phyloP scores from a whole-genome alignment of 164 flowering plant genomes.

The Paratinospora sagittata region DNA sequence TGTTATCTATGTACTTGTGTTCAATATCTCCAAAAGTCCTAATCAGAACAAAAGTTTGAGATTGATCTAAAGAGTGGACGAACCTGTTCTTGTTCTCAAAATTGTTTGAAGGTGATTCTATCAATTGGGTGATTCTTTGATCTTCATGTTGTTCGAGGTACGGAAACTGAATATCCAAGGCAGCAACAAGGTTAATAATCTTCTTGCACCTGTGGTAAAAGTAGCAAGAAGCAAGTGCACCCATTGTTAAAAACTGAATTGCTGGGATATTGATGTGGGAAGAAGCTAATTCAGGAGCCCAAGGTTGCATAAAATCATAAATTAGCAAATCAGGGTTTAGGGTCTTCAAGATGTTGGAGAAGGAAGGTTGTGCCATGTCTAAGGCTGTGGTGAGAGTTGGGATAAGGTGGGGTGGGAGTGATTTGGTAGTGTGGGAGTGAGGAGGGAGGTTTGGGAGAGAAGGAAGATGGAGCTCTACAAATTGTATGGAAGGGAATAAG shows the following conservation, averaged over 20 bases:
- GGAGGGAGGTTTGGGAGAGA: conserved; percentile 28
- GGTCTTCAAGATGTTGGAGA: conserved; percentile 21
- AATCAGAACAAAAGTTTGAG: conserved; percentile 14
- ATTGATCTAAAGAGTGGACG: conserved; percentile 3
- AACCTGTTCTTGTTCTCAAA: background rate
- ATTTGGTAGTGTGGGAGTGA: conserved; percentile 22
- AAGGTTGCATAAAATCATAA: conserved; percentile 29
- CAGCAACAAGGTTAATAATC: background rate
- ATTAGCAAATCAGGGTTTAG: conserved; percentile 22
- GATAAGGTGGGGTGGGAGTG: conserved; percentile 34
- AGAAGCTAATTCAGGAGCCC: conserved; percentile 25
- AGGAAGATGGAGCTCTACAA: conserved; percentile 21
- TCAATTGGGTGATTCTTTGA: background rate
- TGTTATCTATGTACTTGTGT: conserved; percentile 22
- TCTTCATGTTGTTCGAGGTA: conserved; percentile 10
- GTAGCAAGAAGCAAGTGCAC: conserved; percentile 13
- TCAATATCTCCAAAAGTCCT: conserved; percentile 31
- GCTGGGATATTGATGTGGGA: conserved; percentile 16
- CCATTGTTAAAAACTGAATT: conserved; percentile 12
- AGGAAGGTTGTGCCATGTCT: conserved; percentile 22
- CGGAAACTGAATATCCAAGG: conserved; percentile 22
- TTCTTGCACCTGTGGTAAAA: background rate
- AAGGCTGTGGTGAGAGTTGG: conserved; percentile 31
- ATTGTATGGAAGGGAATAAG: conserved; percentile 1
- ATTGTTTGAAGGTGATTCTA: background rate